Evolutionary conservation across 2,329 filamentous ascomycete genomes (phyloP).

Genomic region (Aureobasidium melanogenum): DNA sequence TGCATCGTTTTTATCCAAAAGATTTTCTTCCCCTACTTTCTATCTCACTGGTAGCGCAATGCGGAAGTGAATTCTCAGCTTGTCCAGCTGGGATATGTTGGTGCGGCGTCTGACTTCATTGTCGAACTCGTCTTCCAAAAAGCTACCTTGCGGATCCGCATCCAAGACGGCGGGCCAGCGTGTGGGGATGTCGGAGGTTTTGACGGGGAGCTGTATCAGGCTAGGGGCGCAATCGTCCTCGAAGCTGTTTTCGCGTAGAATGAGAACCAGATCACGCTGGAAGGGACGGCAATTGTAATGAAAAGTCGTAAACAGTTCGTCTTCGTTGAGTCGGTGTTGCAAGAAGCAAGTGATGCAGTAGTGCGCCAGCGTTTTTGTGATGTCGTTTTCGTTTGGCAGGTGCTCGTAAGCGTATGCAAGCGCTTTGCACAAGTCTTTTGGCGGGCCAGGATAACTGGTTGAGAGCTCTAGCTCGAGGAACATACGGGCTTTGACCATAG

Average conservation of each 20-base stretch:
- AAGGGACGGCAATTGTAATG: conserved; percentile 30
- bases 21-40: background rate
- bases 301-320: conserved; percentile 29
- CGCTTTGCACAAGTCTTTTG: conserved; percentile 31
- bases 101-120: background rate
- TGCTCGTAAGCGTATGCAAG: conserved; percentile 27
- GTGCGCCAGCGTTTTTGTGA: conserved; percentile 33
- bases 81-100: conserved; percentile 6
- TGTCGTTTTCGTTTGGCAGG: conserved; percentile 19
- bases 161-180: background rate
- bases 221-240: conserved; percentile 28
- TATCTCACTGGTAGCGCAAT: background rate
- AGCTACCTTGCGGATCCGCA: background rate
- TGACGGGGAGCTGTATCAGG: conserved; percentile 25
- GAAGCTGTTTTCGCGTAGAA: conserved; percentile 29
- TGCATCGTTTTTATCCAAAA: background rate
- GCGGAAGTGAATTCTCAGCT: conserved; percentile 7
- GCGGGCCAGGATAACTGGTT: conserved; percentile 29
- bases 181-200: conserved; percentile 10
- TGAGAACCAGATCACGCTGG: conserved; percentile 32
- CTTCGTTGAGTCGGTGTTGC: conserved; percentile 27
- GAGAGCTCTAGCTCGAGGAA: conserved; percentile 30
- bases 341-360: conserved; percentile 34
- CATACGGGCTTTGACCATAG: conserved; percentile 31
- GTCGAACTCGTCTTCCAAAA: background rate